Base-by-base conservation (phyloP, 306 rosid species). In the Malus orientalis region DNA sequence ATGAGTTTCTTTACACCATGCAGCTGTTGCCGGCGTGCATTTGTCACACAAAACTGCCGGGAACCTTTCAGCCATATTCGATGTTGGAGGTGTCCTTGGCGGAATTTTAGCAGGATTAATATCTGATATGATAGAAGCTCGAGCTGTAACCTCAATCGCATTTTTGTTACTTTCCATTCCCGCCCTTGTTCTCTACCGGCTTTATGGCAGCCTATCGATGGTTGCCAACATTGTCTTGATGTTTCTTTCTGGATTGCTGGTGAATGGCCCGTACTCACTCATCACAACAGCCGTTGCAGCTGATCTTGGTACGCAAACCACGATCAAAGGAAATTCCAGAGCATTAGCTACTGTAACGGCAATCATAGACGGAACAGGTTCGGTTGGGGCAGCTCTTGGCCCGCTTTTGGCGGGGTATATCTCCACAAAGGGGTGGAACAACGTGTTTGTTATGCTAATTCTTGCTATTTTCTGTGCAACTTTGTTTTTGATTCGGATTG, bases 201-300 rank as follows among this genome's bases (percentile, higher is more conserved):
- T 71, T 44, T 89, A 78, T 76, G 98, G 99, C 78, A 84, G 93
- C 84, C 65, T 96, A 78, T 91, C 97, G 23, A 89, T 87, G 90
- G 40, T 85, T 65, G 65, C 86, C 79, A 92, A 88, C 87, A 75
- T 88, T 44, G 27, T 65, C 23, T 77, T 96, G 76, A 91, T 92
- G 97, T 92, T 92, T 76, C 81, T 92, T 71, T 88, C 93, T 4
- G 91, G 91, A 32, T 69, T 87, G 85, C 77, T 87, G 13, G 89
- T 85, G 42, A 88, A 83, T 74, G 91, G 88, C 22, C 91, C 99
- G 2, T 96, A 92, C 74, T 79, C 97, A 1, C 90, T 96, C 22
- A 92, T 96, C 66, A 87, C 98, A 32, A 96, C 97, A 25, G 98
- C 98, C 13, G 99, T 96, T 70, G 96, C 98, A 36, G 85, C 98